phyloP scores from a whole-genome alignment of 257 asterid genomes.

The Ehretia macrophylla region DNA sequence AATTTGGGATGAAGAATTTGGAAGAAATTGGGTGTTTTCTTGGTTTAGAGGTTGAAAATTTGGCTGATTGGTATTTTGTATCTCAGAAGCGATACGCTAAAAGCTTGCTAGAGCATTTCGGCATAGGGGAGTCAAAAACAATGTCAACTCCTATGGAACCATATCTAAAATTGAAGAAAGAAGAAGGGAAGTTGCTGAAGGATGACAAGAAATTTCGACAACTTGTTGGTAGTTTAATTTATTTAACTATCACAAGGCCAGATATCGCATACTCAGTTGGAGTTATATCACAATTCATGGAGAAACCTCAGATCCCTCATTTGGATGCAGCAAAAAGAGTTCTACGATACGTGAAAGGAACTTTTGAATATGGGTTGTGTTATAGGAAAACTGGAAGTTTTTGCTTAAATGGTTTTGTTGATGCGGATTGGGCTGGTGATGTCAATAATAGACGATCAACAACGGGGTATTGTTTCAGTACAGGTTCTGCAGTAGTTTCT shows the following conservation, averaged over 20 bases:
- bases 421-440: slow-evolving; percentile 5
- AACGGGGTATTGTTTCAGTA: background rate
- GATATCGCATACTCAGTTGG: slow-evolving; percentile 20
- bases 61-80: background rate
- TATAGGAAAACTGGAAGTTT: background rate
- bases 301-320: slow-evolving; percentile 1
- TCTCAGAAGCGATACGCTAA: slow-evolving; percentile 19
- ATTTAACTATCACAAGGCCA: slow-evolving; percentile 19
- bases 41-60: slow-evolving; percentile 5
- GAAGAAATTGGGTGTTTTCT: slow-evolving; percentile 12
- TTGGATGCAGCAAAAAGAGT: slow-evolving; percentile 19
- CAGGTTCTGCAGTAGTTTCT: background rate
- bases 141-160: slow-evolving; percentile 24
- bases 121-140: slow-evolving; percentile 21
- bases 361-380: slow-evolving; percentile 5
- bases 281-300: slow-evolving; percentile 25
- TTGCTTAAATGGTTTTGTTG: background rate
- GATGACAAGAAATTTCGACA: slow-evolving; percentile 11
- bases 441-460: background rate
- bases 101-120: slow-evolving; percentile 6
- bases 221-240: slow-evolving; percentile 26
- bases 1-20: slow-evolving; percentile 18
- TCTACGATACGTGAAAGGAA: slow-evolving; percentile 8
- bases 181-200: slow-evolving; percentile 9
- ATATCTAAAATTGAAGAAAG: slow-evolving; percentile 10